phyloP scores from a whole-genome alignment of 257 asterid species.

The Rauvolfia tetraphylla region DNA sequence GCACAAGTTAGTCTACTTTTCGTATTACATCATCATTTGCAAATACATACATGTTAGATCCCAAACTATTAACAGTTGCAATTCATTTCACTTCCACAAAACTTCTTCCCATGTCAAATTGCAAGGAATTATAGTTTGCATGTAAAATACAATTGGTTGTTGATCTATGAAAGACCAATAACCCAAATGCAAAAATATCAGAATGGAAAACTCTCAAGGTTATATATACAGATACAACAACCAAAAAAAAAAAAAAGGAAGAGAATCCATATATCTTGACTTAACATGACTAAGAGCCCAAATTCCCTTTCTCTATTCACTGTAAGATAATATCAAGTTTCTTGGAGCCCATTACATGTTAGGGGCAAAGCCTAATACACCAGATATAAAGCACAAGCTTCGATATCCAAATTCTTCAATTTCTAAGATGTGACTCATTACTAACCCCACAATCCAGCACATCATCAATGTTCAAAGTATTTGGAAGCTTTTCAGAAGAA shows the following conservation, averaged over 20 bases:
- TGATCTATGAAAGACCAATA: constrained; percentile 14
- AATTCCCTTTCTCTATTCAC: constrained; percentile 25
- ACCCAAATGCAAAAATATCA: constrained; percentile 11
- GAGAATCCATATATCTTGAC: constrained; percentile 15
- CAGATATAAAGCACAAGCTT: constrained; percentile 49
- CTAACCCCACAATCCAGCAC: constrained; percentile 47
- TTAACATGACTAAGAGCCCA: constrained; percentile 15
- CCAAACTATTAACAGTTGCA: background rate
- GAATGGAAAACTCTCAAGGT: constrained; percentile 20
- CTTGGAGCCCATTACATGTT: constrained; percentile 22
- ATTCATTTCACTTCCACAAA: background rate
- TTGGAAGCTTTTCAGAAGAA: constrained; percentile 65
- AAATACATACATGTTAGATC: background rate
- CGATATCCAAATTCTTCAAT: constrained; percentile 28
- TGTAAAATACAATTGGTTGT: constrained; percentile 5
- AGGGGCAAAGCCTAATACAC: constrained; percentile 32
- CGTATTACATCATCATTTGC: too few relatives aligned
- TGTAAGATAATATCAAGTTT: background rate
- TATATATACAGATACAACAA: too few relatives aligned
- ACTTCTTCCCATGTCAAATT: background rate
- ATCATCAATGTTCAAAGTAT: constrained; percentile 76
- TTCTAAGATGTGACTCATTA: constrained; percentile 25
- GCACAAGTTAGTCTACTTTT: too few relatives aligned
- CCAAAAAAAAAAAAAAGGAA: constrained; percentile 18
- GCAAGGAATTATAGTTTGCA: constrained; percentile 9